Evolutionary conservation across 2,329 filamentous ascomycete genomes (phyloP).

Genomic region (Alternaria consortialis): DNA sequence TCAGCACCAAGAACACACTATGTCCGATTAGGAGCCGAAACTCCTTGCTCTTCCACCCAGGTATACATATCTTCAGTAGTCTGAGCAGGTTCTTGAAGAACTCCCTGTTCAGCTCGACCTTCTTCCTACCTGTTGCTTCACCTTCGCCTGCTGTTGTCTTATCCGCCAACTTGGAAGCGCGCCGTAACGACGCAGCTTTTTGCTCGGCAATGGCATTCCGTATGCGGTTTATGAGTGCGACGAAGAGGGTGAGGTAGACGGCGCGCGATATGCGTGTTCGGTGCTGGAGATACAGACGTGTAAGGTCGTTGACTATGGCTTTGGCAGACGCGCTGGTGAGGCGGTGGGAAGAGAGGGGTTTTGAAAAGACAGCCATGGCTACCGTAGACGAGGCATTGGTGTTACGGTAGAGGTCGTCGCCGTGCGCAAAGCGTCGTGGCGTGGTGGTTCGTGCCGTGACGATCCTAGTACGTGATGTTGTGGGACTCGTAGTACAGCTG

Average conservation of each 20-base stretch:
- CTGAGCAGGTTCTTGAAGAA: conserved; percentile 80
- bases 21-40: conserved; percentile 86
- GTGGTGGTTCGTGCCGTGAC: conserved; percentile 2
- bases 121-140: conserved; percentile 66
- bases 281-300: conserved; percentile 49
- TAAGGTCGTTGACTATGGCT: conserved; percentile 50
- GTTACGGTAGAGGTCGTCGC: background rate
- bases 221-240: conserved; percentile 72
- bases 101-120: conserved; percentile 91
- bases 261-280: conserved; percentile 54
- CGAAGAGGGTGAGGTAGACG: conserved; percentile 54
- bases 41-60: conserved; percentile 89
- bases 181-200: conserved; percentile 79
- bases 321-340: conserved; percentile 47
- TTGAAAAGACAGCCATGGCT: conserved; percentile 54
- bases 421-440: conserved; percentile 8
- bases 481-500: background rate
- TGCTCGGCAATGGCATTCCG: conserved; percentile 93
- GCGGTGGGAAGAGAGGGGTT: conserved; percentile 45
- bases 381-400: conserved; percentile 33
- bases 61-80: conserved; percentile 86
- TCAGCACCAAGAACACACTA: conserved; percentile 87
- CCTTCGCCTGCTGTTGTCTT: conserved; percentile 54
- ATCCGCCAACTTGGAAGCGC: conserved; percentile 48
- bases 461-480: background rate